These are phyloP conservation scores for Cystofilobasidium capitatum DNA, from an alignment of 768 basidiomycete genomes.

Conservation along the genomic window DNA sequence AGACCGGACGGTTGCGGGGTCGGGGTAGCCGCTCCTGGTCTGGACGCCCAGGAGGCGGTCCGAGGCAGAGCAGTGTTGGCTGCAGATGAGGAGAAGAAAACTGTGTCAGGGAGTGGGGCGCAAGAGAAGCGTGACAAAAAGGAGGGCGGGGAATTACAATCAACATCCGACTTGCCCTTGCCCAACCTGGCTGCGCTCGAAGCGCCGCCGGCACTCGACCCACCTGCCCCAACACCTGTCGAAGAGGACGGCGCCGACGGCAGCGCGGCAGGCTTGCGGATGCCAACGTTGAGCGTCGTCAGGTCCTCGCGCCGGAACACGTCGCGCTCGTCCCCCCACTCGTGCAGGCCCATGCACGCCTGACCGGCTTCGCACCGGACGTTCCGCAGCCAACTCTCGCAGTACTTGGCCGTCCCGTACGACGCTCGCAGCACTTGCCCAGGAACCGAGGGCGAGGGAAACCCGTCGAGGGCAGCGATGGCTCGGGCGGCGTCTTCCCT, in stretches of 20 bases:
- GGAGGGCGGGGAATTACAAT: not conserved
- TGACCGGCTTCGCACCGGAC: conserved; percentile 66
- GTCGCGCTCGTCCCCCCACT: conserved; percentile 97
- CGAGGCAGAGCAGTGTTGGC: conserved; percentile 51
- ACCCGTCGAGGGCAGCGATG: conserved; percentile 85
- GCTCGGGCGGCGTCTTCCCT: conserved; percentile 90
- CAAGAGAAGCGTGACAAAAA: not conserved
- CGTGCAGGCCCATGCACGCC: conserved; percentile 87
- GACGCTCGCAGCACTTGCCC: conserved; percentile 85
- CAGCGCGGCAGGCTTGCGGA: not conserved
- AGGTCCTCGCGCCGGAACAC: conserved; percentile 95
- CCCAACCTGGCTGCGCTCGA: not conserved
- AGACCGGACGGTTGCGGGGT: conserved; percentile 19
- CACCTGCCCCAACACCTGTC: not conserved
- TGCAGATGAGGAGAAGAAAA: conserved; percentile 3
- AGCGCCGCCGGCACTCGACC: not conserved
- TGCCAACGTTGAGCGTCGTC: conserved; percentile 54
- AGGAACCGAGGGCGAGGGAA: conserved; percentile 77
- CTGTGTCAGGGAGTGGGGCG: not conserved
- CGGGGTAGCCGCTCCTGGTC: conserved; percentile 33
- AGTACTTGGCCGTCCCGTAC: conserved; percentile 94
- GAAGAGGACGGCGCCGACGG: not conserved
- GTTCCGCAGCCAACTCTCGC: conserved; percentile 85
- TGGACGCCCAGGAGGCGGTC: conserved; percentile 44
- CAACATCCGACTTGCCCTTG: not conserved